Base-by-base conservation (phyloP, 306 rosid species). In the Medicago arabica region DNA sequence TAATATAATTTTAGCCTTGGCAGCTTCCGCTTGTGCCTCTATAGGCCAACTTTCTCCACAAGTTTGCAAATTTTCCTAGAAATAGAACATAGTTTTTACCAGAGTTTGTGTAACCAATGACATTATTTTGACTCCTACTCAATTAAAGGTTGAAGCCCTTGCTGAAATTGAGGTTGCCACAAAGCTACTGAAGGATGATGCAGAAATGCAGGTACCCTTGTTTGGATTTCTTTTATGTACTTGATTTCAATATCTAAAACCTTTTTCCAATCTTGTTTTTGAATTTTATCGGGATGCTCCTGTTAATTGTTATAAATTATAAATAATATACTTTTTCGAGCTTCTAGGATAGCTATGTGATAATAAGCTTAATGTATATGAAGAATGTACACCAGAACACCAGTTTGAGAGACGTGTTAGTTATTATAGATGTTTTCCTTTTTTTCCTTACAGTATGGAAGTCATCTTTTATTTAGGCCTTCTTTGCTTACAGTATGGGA, bases 151-250 rank as follows among this genome's bases (percentile, higher is more conserved):
- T 79, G 99, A 96, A 83, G 97, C 99, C 59, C 91, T 96, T 40
- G 83, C 84, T 77, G 96, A 96, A 83, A 96, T 96, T 66, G 99
- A 90, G 87, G 86, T 96, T 83, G 99, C 99, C 63, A 87, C 96
- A 10, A 96, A 88, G 85, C 86, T 96, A 71, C 71, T 96, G 86
- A 68, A 88, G 50, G 87, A 82, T 36, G 89, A 85, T 44, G 67
- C 71, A 17, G 92, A 69, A 43, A 75, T 80, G 80, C 86, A 92
- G 99, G 99, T 96, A 84, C 13, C 61, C 61, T 70, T 63, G 16
- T 75, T 72, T 68, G 28, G 40, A 50, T 38, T 72, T 64, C 18
- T 78, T 66, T 61, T 76, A 77, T 19, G 38, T 23, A 17, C 61
- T 55, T 69, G 57, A 78, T 63, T 28, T 64, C 63, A 40, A 43